phyloP scores from a whole-genome alignment of 179 eudicot species.

The Amaranthus tricolor region DNA sequence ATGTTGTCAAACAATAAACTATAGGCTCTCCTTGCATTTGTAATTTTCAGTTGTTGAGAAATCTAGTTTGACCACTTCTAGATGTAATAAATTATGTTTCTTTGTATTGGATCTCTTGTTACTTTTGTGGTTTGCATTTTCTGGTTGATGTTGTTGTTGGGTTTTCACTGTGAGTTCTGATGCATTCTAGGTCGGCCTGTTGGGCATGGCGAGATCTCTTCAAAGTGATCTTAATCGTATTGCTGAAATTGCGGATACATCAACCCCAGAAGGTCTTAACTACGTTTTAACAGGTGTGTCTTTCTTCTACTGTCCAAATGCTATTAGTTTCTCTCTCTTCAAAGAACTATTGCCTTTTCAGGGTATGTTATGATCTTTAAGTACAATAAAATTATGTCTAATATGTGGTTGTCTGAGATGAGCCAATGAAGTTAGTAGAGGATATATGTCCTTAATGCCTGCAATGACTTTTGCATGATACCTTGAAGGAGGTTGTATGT shows the following conservation, averaged over 20 bases:
- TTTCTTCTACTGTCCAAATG: neutral
- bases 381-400: neutral
- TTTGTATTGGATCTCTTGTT: neutral
- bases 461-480: neutral
- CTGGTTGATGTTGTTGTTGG: neutral
- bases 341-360: neutral
- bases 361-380: neutral
- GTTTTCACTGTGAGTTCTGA: neutral
- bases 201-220: constrained; percentile 82
- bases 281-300: constrained; percentile 74
- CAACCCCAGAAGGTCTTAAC: constrained; percentile 69
- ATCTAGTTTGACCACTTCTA: neutral
- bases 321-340: neutral
- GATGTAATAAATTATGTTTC: neutral
- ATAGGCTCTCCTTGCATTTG: neutral
- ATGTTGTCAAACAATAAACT: neutral
- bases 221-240: constrained; percentile 84
- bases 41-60: neutral
- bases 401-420: neutral
- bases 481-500: too few relatives aligned
- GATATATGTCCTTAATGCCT: neutral
- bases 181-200: constrained; percentile 61
- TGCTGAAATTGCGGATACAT: constrained; percentile 85
- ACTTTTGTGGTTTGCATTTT: neutral
- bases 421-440: constrained; percentile 1